These are phyloP conservation scores for Cyberlindnera xylosilytica DNA, from an alignment of 805 yeast species.

Conservation along the genomic window DNA sequence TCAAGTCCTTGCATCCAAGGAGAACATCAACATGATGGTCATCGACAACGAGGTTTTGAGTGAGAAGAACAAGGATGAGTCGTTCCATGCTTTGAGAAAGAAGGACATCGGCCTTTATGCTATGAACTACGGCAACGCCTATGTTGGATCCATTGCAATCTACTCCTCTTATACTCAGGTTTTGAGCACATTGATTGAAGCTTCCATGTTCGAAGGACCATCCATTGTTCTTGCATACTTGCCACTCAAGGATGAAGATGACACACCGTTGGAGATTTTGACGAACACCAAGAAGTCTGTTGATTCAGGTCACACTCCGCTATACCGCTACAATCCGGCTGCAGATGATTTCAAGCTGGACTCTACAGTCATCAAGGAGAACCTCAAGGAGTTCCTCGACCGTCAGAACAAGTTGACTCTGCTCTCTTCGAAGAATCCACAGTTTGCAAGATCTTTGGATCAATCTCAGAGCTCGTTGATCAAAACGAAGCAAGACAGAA, in stretches of 20 bases:
- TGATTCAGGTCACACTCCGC: conserved; percentile 95
- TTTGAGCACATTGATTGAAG: conserved; percentile 83
- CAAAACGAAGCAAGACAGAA: conserved; percentile 54
- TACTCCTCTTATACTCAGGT: conserved; percentile 93
- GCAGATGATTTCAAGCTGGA: conserved; percentile 67
- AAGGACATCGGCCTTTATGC: conserved; percentile 94
- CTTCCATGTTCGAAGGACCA: conserved; percentile 87
- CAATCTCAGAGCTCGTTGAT: conserved; percentile 60
- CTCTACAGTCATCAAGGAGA: conserved; percentile 75
- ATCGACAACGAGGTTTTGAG: conserved; percentile 80
- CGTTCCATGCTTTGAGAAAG: conserved; percentile 53
- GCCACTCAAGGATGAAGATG: conserved; percentile 66
- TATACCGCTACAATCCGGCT: conserved; percentile 79
- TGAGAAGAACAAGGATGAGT: conserved; percentile 28
- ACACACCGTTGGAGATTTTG: conserved; percentile 68
- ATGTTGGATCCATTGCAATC: conserved; percentile 92
- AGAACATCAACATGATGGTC: conserved; percentile 78
- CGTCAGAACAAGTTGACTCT: conserved; percentile 86
- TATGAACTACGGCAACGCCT: conserved; percentile 85
- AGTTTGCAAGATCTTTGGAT: conserved; percentile 69
- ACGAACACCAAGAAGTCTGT: conserved; percentile 88
- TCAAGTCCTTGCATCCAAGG: conserved; percentile 68
- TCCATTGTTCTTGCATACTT: conserved; percentile 87
- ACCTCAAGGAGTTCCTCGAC: conserved; percentile 75
- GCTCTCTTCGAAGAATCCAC: conserved; percentile 67